phyloP scores from a whole-genome alignment of 2,329 filamentous ascomycete species.

The Lachnellula arida region DNA sequence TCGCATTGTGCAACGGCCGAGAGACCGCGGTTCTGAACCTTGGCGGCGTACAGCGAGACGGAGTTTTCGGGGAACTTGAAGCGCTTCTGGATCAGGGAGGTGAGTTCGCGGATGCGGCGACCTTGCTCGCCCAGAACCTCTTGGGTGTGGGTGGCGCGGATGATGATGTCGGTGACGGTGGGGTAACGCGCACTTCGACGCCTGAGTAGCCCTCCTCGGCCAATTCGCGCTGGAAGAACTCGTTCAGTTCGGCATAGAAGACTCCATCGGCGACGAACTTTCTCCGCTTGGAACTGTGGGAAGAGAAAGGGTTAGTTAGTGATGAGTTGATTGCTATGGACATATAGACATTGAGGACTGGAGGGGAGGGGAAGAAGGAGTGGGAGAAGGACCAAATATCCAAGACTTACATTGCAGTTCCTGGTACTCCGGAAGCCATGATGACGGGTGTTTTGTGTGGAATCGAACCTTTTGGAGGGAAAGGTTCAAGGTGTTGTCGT shows the following conservation, averaged over 20 bases:
- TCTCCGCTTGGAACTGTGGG: constrained; percentile 76
- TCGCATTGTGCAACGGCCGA: constrained; percentile 99
- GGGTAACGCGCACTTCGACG: constrained; percentile 99
- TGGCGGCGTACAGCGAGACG: constrained; percentile 98
- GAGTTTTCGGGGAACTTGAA: constrained; percentile 99
- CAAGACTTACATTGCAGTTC: constrained; percentile 34
- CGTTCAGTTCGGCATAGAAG: constrained; percentile 99
- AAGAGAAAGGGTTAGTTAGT: not conserved
- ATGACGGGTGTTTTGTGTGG: constrained; percentile 26
- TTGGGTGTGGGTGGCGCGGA: constrained; percentile 99
- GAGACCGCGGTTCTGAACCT: constrained; percentile 99
- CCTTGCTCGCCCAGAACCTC: constrained; percentile 99
- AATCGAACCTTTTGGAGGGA: constrained; percentile 25
- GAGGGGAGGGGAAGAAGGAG: not conserved
- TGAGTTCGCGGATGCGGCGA: constrained; percentile 99
- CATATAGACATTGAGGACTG: not conserved
- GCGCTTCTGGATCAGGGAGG: constrained; percentile 99
- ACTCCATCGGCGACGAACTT: constrained; percentile 98
- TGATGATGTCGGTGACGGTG: constrained; percentile 99
- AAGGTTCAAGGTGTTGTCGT: constrained; percentile 23
- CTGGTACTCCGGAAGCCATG: constrained; percentile 36
- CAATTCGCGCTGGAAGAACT: constrained; percentile 99
- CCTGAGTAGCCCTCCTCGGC: constrained; percentile 99
- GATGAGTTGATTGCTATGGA: not conserved
- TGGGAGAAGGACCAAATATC: not conserved